A percentile compares a stretch with the other conserved stretches of the same genome.
These are phyloP conservation scores for Punctularia strigosozonata DNA, from an alignment of 768 basidiomycete species.

Conservation along the genomic window DNA sequence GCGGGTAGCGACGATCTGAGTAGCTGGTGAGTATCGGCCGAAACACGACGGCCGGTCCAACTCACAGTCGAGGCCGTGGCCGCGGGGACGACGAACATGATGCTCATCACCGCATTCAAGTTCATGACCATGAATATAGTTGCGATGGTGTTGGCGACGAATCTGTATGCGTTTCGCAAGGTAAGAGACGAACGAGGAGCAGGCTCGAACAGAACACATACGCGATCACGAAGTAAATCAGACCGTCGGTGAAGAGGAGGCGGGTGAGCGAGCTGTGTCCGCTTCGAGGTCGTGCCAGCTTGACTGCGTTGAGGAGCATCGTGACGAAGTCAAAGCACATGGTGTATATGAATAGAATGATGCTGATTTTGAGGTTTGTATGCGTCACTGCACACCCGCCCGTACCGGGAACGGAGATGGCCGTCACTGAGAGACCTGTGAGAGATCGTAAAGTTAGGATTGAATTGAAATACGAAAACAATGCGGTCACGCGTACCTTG, in stretches of 20 bases:
- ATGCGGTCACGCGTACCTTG: constrained; percentile 42
- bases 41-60: neutral
- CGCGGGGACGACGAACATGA: constrained; percentile 53
- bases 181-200: neutral
- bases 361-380: constrained; percentile 52
- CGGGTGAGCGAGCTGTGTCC: constrained; percentile 36
- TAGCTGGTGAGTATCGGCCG: neutral
- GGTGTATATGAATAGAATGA: constrained; percentile 64
- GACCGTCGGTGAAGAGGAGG: constrained; percentile 60
- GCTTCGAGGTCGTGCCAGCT: constrained; percentile 29
- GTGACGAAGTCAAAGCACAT: constrained; percentile 65
- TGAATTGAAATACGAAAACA: constrained; percentile 3
- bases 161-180: constrained; percentile 25
- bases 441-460: neutral
- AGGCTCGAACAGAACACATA: constrained; percentile 18
- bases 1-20: constrained; percentile 46
- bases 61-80: constrained; percentile 30
- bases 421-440: constrained; percentile 45
- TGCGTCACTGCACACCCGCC: constrained; percentile 46
- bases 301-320: constrained; percentile 46
- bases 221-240: constrained; percentile 68
- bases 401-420: constrained; percentile 35
- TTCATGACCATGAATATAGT: constrained; percentile 57
- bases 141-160: constrained; percentile 53
- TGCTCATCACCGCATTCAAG: constrained; percentile 54